Conservation (phyloP, 768 basidiomycete species). For the Amanita pseudoporphyria region DNA sequence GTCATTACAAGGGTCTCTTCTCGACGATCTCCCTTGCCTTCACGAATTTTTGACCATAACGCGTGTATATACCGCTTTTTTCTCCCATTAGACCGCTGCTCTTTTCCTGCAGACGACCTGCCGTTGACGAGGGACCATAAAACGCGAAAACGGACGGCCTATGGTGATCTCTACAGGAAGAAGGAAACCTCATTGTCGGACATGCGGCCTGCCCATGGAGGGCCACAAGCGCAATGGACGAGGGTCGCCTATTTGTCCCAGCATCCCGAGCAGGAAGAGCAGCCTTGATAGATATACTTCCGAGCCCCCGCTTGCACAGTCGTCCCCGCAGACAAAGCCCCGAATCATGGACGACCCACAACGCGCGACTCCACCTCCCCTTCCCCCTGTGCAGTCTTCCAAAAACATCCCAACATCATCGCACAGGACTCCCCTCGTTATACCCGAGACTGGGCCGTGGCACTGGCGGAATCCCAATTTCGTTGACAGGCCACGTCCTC, state of each 20-base stretch:
- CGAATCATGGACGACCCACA: not conserved
- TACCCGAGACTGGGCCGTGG: slow-evolving; percentile 14
- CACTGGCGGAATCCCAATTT: slow-evolving; percentile 26
- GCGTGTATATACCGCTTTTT: not conserved
- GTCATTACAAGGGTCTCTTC: not conserved
- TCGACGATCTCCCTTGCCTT: not conserved
- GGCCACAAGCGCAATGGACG: slow-evolving; percentile 25
- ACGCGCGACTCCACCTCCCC: not conserved
- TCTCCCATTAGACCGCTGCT: not conserved
- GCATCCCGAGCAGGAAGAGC: not conserved
- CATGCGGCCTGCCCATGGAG: slow-evolving; percentile 26
- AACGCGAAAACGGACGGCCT: not conserved
- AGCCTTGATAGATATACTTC: not conserved
- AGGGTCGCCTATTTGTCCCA: slow-evolving; percentile 22
- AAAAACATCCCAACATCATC: not conserved
- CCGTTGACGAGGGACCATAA: not conserved
- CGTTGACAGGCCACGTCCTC: slow-evolving; percentile 11
- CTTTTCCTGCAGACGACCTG: not conserved
- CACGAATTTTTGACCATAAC: not conserved
- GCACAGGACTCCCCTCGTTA: slow-evolving; percentile 4
- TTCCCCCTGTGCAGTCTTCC: not conserved
- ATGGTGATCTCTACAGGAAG: not conserved
- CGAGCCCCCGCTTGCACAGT: slow-evolving; percentile 5
- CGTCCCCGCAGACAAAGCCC: slow-evolving; percentile 5
- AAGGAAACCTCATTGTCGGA: slow-evolving; percentile 23